These are phyloP conservation scores for Coemansia javaensis DNA, from an alignment of 192 early-diverging fungal species.

Conservation along the genomic window DNA sequence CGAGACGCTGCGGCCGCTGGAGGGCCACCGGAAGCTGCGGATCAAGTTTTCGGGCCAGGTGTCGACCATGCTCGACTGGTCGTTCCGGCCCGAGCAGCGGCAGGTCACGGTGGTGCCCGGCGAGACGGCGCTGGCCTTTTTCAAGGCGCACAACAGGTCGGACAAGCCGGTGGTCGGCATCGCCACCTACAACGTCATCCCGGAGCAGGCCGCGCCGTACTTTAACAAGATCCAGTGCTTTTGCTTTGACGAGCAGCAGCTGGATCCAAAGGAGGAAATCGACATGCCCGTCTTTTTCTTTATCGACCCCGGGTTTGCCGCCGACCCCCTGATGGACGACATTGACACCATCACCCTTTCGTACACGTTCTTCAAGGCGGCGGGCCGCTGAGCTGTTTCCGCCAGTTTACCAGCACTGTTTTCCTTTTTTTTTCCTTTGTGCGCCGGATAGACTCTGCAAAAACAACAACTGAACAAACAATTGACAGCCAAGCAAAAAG, in stretches of 20 bases:
- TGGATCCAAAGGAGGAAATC: conserved; percentile 82
- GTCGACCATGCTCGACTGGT: conserved; percentile 80
- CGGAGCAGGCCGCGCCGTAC: conserved; percentile 85
- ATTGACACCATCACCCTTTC: conserved; percentile 87
- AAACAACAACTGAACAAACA: too few relatives aligned
- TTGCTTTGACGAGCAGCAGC: conserved; percentile 97
- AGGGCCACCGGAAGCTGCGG: conserved; percentile 60
- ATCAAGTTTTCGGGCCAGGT: conserved; percentile 69
- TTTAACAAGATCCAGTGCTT: conserved; percentile 99
- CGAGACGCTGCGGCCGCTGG: conserved; percentile 58
- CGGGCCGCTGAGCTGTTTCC: conserved; percentile 8
- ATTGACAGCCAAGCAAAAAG: too few relatives aligned
- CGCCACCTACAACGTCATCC: conserved; percentile 94
- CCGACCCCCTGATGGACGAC: conserved; percentile 93
- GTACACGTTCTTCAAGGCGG: conserved; percentile 90
- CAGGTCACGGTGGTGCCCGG: conserved; percentile 89
- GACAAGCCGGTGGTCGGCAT: conserved; percentile 89
- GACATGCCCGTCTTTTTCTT: conserved; percentile 98
- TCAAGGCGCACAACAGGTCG: conserved; percentile 83
- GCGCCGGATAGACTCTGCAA: too few relatives aligned
- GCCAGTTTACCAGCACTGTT: too few relatives aligned
- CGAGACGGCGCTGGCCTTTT: conserved; percentile 95
- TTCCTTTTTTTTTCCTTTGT: too few relatives aligned
- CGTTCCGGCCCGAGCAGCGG: conserved; percentile 81
- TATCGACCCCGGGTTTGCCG: conserved; percentile 92